Base-by-base conservation (phyloP, 2,329 filamentous ascomycete species). In the Microsporum canis region DNA sequence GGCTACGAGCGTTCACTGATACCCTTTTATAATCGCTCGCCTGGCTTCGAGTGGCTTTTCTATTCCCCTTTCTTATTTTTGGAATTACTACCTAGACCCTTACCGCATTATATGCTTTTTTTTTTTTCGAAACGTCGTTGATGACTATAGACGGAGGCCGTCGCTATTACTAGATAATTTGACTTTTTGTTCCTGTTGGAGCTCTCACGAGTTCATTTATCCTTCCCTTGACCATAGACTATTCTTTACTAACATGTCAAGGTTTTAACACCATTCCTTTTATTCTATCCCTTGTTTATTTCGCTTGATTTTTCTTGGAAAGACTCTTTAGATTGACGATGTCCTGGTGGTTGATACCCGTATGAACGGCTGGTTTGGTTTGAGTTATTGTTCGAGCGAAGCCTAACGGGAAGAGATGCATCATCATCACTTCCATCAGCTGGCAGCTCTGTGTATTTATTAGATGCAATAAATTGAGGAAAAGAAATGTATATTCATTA, bases 1-100 rank as follows among this genome's bases (percentile, higher is more conserved):
- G 80, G 66, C 70, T 82, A 68, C 75, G 78, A 65, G 71, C 72
- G 3, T 83, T 83, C 68, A 68, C 58, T 17, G 57, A 62, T 12
- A 23, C 57, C 39, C 57, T 43, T 58, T 58, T 45, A 57, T 43
- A 39, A 23, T 39, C 10, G 6, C 7, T 14, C 12, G n/a, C 17
- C n/a, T 47, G 29, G 12, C 34, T 31, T 47, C 38, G 39, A 57
- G 47, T 33, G 36, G 7, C 12, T 55, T 39, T 39, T 33, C 34
- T 57, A 29, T 43, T 60, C 6, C 23, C n/a, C 3, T 27, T 59
- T 61, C 38, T 58, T 27, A 17, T 29, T 62, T 53, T 62, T 60
- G 45, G 43, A 51, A 27, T 7, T 17, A 47, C 29, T 14, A 33
- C 36, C 39, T 58, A 57, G 55, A 57, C 56, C 4, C 17, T 27